A percentile compares a stretch with the other conserved stretches of the same genome.
These are phyloP conservation scores for Patellifolia procumbens DNA, from an alignment of 179 eudicot species.

Conservation along the genomic window DNA sequence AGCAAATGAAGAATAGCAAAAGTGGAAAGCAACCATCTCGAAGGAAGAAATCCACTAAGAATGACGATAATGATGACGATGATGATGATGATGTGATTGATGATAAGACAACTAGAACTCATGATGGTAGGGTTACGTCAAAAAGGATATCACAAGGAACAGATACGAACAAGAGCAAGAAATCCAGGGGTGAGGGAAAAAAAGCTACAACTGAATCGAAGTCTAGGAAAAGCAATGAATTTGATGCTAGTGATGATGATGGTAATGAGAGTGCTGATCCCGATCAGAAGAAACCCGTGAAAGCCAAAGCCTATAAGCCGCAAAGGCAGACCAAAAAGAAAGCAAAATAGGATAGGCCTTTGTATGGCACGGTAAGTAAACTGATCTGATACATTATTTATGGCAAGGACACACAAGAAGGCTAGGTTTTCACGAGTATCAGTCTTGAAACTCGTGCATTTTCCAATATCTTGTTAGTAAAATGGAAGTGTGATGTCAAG, in stretches of 20 bases:
- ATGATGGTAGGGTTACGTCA: slow-evolving; percentile 39
- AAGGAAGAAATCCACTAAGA: slow-evolving; percentile 24
- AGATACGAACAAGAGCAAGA: slow-evolving; percentile 27
- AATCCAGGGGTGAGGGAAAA: slow-evolving; percentile 24
- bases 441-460: background rate
- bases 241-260: slow-evolving; percentile 27
- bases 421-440: slow-evolving; percentile 1
- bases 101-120: slow-evolving; percentile 39
- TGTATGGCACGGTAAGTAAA: background rate
- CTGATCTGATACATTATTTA: background rate
- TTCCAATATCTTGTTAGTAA: background rate
- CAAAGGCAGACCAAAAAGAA: slow-evolving; percentile 34
- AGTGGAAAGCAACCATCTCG: slow-evolving; percentile 20
- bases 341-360: slow-evolving; percentile 25
- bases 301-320: slow-evolving; percentile 19
- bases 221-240: slow-evolving; percentile 16
- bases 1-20: slow-evolving; percentile 28
- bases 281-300: slow-evolving; percentile 26
- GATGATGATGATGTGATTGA: slow-evolving; percentile 9
- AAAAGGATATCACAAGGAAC: slow-evolving; percentile 42
- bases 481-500: background rate
- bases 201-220: slow-evolving; percentile 17
- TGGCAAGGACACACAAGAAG: slow-evolving; percentile 10
- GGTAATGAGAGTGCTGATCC: slow-evolving; percentile 1
- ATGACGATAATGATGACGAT: slow-evolving; percentile 2